Percentiles rank a stretch among this genome's conserved stretches.
Evolutionary conservation across 306 rosid genomes (phyloP).

Genomic region (Trifolium repens): DNA sequence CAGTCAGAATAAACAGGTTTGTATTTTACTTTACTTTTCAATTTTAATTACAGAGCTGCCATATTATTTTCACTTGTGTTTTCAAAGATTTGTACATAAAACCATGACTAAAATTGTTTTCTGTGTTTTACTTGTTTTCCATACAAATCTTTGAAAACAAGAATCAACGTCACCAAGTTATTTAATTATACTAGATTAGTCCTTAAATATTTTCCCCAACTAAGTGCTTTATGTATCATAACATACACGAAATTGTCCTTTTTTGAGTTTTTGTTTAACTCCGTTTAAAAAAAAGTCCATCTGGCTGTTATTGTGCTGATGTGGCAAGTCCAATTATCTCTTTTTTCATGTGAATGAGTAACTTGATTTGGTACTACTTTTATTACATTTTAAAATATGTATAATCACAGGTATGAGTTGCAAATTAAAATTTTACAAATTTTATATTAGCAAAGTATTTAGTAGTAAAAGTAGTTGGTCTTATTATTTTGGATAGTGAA

Average conservation of each 20-base stretch:
- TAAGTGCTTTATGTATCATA: not conserved
- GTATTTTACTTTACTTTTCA: constrained; percentile 27
- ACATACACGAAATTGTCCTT: not conserved
- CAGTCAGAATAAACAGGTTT: constrained; percentile 53
- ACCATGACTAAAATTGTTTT: not conserved
- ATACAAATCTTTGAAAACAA: not conserved
- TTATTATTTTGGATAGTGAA: too few relatives aligned
- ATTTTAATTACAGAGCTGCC: not conserved
- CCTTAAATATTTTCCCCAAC: not conserved
- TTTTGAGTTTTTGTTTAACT: not conserved
- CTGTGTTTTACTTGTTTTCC: not conserved
- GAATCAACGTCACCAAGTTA: not conserved
- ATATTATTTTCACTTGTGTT: not conserved
- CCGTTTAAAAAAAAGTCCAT: not conserved
- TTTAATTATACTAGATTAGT: not conserved
- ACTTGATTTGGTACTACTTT: too few relatives aligned
- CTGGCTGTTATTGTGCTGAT: not conserved
- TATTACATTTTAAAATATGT: too few relatives aligned
- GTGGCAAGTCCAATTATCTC: not conserved
- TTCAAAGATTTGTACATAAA: not conserved
- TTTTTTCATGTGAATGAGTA: too few relatives aligned
- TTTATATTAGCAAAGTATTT: too few relatives aligned
- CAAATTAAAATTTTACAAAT: too few relatives aligned
- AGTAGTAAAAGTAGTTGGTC: too few relatives aligned
- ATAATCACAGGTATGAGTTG: too few relatives aligned